A percentile compares a stretch with the other conserved stretches of the same genome.
phyloP scores from a whole-genome alignment of 371 early-diverging fungal species.

The Mucor saturninus region DNA sequence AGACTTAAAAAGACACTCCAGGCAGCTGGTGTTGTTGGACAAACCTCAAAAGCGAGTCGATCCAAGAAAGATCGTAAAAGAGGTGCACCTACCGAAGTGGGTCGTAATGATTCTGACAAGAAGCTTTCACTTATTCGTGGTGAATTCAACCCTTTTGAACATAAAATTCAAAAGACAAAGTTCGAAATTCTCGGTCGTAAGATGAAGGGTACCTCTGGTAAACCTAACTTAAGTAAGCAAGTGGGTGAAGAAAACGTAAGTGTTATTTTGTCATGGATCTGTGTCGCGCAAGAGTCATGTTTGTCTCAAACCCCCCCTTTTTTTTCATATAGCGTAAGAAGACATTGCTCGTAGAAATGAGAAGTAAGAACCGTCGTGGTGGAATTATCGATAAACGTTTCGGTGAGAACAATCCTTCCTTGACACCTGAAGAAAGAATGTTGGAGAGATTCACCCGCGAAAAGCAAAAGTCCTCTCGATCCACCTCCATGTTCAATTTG shows the following conservation, averaged over 20 bases:
- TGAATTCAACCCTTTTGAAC: conserved; percentile 89
- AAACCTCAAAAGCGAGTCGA: conserved; percentile 59
- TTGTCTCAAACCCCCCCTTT: neutral
- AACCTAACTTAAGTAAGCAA: conserved; percentile 82
- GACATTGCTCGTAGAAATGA: conserved; percentile 80
- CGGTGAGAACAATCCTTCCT: conserved; percentile 87
- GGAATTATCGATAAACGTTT: conserved; percentile 92
- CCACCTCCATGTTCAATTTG: conserved; percentile 76
- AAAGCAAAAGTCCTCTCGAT: conserved; percentile 56
- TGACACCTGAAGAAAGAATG: conserved; percentile 96
- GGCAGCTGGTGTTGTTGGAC: conserved; percentile 81
- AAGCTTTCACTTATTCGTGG: conserved; percentile 62
- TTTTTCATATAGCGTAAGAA: conserved; percentile 66
- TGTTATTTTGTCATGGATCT: neutral
- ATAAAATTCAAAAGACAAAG: conserved; percentile 77
- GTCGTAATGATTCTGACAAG: conserved; percentile 56
- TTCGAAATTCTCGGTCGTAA: conserved; percentile 89
- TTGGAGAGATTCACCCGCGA: conserved; percentile 91
- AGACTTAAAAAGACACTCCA: conserved; percentile 76
- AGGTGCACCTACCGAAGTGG: conserved; percentile 59
- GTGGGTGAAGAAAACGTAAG: conserved; percentile 81
- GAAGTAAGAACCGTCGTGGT: conserved; percentile 70
- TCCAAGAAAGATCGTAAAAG: conserved; percentile 70
- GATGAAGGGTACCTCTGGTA: conserved; percentile 82
- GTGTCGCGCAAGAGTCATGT: too few species aligned